Evolutionary conservation across 257 asterid species (phyloP), one percentile per base, ranked within the genome.

Genomic region (Cordia subcordata): DNA sequence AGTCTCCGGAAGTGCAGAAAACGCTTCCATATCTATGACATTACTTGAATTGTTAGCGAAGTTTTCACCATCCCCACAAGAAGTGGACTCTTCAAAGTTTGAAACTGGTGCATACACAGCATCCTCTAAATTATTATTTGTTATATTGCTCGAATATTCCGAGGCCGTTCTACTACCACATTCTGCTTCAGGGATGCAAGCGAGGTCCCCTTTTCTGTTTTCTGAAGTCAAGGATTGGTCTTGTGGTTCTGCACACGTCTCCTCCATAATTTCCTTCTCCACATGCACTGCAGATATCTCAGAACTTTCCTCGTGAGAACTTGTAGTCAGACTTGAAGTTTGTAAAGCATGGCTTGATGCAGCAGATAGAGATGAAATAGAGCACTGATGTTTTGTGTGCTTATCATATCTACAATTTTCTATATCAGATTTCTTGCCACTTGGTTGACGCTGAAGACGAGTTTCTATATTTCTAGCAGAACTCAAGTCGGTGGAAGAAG

Each of bases 401-500:
- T 50, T 55, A 61, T 84, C 96, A 64, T 72, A 67, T 68, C 77
- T 75, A 72, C 76, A 78, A 72, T 64, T 87, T 66, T 83, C 97
- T 23, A 45, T 47, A 55, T 90, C 98, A 44, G 81, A 75, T 65
- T 79, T 92, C 55, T 72, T 72, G 66, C 92, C 83, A 79, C 92
- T 84, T 63, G 68, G 27, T 73, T 82, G 95, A 67, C 87, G 77
- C 57, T 74, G 94, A 57, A 73, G 49, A 13, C 82, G 82, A 19
- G 72, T 44, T 70, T 87, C 96, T 13, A 60, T 56, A 60, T 78
- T 88, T 57, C 75, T 84, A 46, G 78, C 71, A 47, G 87, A 78
- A 21, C 93, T 93, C 70, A 88, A 72, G 78, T 92, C 99, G 66
- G 77, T 60, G 57, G 97, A 93, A 58, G 99, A 89, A 42, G 96